Evolutionary conservation across 768 basidiomycete species (phyloP).

Genomic region (Rhizopogon rudus): DNA sequence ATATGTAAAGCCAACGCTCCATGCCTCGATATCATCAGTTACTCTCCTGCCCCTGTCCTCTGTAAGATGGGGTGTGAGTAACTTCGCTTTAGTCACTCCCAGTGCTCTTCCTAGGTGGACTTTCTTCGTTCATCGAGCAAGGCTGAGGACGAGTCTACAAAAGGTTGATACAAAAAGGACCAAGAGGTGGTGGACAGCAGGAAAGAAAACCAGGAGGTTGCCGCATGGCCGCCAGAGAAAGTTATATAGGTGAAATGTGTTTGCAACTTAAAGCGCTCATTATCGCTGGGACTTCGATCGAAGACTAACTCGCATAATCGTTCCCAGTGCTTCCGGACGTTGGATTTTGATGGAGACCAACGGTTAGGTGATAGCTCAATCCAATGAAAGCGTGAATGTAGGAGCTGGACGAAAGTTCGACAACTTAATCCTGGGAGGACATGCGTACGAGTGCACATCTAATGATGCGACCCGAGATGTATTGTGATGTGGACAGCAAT

Average conservation of each 20-base stretch:
- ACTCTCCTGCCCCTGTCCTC: neutral
- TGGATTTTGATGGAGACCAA: no score
- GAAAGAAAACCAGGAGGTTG: neutral
- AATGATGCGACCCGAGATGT: neutral
- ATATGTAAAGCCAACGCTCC: neutral
- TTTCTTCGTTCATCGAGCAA: neutral
- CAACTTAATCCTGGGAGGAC: no score
- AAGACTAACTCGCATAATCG: neutral
- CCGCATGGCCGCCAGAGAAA: neutral
- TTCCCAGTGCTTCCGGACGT: no score
- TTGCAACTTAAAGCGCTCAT: neutral
- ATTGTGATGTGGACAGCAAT: neutral
- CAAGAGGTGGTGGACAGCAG: neutral
- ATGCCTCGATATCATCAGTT: neutral
- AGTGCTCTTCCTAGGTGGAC: neutral
- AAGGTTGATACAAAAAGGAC: neutral
- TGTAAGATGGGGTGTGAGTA: neutral
- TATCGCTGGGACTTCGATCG: neutral
- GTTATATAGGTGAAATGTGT: neutral
- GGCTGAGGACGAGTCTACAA: neutral
- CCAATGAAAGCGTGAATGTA: no score
- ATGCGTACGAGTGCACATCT: no score
- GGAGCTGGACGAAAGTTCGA: no score
- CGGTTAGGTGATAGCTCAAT: no score
- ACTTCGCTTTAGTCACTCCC: neutral